These are phyloP conservation scores for Melastoma malabathricum DNA, from an alignment of 345 rosid genomes.

Conservation along the genomic window DNA sequence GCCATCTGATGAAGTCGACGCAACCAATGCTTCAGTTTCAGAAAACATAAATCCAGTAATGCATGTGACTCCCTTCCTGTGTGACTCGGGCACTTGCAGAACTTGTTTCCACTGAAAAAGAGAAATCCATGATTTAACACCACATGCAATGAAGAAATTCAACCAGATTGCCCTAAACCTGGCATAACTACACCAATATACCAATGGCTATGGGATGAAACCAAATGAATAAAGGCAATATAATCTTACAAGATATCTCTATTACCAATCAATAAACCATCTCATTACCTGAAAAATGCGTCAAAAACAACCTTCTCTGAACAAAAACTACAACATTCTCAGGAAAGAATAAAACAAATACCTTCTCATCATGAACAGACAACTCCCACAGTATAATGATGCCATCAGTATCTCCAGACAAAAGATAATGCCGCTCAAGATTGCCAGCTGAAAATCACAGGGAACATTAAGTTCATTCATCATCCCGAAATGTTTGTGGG, in stretches of 20 bases:
- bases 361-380: constrained; percentile 42
- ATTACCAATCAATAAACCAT: too few relatives aligned
- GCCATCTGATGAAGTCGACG: constrained; percentile 82
- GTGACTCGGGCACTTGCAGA: constrained; percentile 54
- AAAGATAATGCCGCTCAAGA: constrained; percentile 48
- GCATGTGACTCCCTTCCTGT: constrained; percentile 85
- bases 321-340: constrained; percentile 1
- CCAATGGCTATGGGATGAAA: too few relatives aligned
- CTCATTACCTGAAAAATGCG: background rate
- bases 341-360: constrained; percentile 1
- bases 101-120: constrained; percentile 59
- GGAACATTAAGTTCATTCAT: background rate
- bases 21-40: constrained; percentile 45
- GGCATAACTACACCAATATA: too few relatives aligned
- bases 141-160: background rate
- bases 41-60: constrained; percentile 59
- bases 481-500: background rate
- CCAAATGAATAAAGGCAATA: too few relatives aligned
- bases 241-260: too few relatives aligned
- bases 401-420: constrained; percentile 82
- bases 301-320: background rate
- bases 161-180: background rate
- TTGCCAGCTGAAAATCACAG: constrained; percentile 32
- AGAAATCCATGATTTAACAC: background rate
- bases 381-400: constrained; percentile 64